A percentile compares a stretch with the other conserved stretches of the same genome.
phyloP scores from a whole-genome alignment of 2,329 filamentous ascomycete species.

The Hirsutella rhossiliensis region DNA sequence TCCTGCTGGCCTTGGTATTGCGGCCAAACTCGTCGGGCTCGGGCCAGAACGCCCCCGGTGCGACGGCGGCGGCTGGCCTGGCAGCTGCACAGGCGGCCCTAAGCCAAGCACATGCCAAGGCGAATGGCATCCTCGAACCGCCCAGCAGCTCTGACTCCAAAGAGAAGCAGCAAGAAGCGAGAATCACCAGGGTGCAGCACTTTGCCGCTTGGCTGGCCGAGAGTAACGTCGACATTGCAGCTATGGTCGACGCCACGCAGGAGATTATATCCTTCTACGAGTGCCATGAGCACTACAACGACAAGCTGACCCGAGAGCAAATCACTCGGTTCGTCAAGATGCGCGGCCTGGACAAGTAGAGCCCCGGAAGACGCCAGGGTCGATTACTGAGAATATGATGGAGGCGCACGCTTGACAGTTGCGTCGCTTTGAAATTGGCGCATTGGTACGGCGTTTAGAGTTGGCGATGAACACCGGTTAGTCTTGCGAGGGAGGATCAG shows the following conservation, averaged over 20 bases:
- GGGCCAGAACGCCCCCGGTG: constrained; percentile 15
- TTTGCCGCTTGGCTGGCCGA: constrained; percentile 73
- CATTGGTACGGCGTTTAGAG: not conserved
- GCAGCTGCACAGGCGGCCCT: constrained; percentile 37
- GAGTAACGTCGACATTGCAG: constrained; percentile 72
- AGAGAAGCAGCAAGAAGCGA: constrained; percentile 38
- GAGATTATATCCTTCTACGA: constrained; percentile 87
- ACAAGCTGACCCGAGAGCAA: constrained; percentile 45
- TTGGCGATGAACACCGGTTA: too few relatives aligned
- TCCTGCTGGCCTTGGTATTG: constrained; percentile 74
- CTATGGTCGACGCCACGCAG: constrained; percentile 79
- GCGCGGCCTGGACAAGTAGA: constrained; percentile 38
- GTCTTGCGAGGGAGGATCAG: too few relatives aligned
- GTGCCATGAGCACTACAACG: constrained; percentile 47
- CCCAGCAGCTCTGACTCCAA: constrained; percentile 20
- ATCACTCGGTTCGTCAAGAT: constrained; percentile 49
- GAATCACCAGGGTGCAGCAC: constrained; percentile 52
- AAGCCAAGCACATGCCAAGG: constrained; percentile 29
- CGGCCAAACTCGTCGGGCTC: constrained; percentile 37
- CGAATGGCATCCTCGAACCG: constrained; percentile 6
- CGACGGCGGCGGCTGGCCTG: constrained; percentile 28
- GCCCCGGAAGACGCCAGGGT: constrained; percentile 1
- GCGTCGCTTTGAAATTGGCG: not conserved
- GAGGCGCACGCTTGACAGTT: not conserved
- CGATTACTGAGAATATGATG: not conserved